Evolutionary conservation across 1,284 basidiomycete genomes (phyloP), one percentile per base, ranked within the genome.

Genomic region (Kwoniella shivajii): DNA sequence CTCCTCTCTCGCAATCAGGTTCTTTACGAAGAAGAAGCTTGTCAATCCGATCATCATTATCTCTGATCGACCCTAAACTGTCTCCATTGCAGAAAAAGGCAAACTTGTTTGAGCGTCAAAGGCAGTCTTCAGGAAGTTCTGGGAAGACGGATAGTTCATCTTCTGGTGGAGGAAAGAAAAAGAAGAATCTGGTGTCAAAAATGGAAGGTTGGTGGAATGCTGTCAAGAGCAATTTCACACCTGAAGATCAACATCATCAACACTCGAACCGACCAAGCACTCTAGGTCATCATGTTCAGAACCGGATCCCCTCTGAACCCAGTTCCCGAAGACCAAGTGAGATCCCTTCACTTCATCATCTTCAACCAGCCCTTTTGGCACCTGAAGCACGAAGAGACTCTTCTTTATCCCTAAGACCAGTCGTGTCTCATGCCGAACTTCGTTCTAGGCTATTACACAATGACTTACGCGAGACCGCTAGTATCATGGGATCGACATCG

Each of bases 191-290:
- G 34, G 77, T 75, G 26, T 71, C 61, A 34, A 80, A 80, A 59
- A 79, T 80, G 69, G 79, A 80, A 61, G 79, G 78, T 2, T 80
- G 79, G 79, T 80, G 79, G 79, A 77, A 72, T 34, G 74, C 79
- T 24, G 79, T 80, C 34, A 78, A 79, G 54, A 74, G 70, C 57
- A 79, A 78, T 55, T 79, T 80, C 43, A 68, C 62, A 6, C 59
- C 71, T 6, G 73, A 71, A 29, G 38, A 41, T 22, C 52, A 68
- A 22, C 56, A 56, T 22, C 51, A 50, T 10, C 51, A 58, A 37
- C 56, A 45, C 9, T 50, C 58, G 2, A 34, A 52, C 29, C 52
- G 56, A 41, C 59, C 62, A 10, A 59, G 50, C 45, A 60, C 61
- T 29, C 51, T 60, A 10, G 59, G 57, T 0, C 61, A 65, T 33